A percentile compares a stretch with the other conserved stretches of the same genome.
phyloP scores from a whole-genome alignment of 225 moss, liverwort and hornwort genomes.

The Sphagnum contortum region DNA sequence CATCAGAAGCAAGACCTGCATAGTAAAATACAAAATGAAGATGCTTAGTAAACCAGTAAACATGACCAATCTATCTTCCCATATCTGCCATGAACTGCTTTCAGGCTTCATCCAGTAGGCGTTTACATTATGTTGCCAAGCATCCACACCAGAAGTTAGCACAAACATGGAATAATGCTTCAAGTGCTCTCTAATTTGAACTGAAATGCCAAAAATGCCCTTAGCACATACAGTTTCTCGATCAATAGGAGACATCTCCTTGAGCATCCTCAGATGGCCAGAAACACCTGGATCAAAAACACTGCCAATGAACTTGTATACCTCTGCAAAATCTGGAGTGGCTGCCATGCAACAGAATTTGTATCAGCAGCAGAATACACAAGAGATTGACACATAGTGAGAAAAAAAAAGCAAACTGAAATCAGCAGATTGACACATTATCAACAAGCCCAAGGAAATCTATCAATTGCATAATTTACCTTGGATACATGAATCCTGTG shows the following conservation, averaged over 20 bases:
- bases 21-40: not conserved
- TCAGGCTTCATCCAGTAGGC: too few relatives aligned
- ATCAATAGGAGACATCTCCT: conserved; percentile 83
- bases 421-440: not conserved
- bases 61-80: too few relatives aligned
- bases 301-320: conserved; percentile 95
- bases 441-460: not conserved
- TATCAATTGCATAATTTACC: conserved; percentile 9
- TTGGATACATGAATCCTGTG: conserved; percentile 55
- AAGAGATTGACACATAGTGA: conserved; percentile 2
- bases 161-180: too few relatives aligned
- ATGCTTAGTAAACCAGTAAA: too few relatives aligned
- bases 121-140: too few relatives aligned
- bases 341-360: conserved; percentile 25
- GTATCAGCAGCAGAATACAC: not conserved
- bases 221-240: conserved; percentile 64
- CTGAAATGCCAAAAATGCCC: too few relatives aligned
- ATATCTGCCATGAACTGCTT: too few relatives aligned
- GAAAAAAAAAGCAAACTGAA: not conserved
- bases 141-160: too few relatives aligned
- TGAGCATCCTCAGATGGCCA: conserved; percentile 64
- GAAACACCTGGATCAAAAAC: conserved; percentile 69
- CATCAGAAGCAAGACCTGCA: conserved; percentile 74
- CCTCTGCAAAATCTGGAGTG: conserved; percentile 88
- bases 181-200: too few relatives aligned